These are phyloP conservation scores for Boletales sp. DNA, from an alignment of 768 basidiomycete species.

Conservation along the genomic window DNA sequence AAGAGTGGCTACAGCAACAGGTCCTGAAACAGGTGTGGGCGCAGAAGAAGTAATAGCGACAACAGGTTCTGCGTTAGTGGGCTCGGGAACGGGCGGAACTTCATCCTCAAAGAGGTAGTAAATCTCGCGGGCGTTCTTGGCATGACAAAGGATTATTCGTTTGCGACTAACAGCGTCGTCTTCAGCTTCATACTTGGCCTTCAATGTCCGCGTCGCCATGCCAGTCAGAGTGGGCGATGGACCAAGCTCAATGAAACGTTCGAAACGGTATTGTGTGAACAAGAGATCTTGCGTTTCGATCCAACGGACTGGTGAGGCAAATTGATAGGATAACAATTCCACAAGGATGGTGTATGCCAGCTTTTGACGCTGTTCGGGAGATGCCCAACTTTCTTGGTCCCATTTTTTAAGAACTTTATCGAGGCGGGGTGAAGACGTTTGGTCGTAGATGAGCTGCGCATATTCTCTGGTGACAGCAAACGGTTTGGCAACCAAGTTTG, in stretches of 20 bases:
- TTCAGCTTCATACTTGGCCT: slow-evolving; percentile 87
- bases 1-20: slow-evolving; percentile 44
- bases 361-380: slow-evolving; percentile 79
- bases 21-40: slow-evolving; percentile 38
- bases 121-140: slow-evolving; percentile 95
- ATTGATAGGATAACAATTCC: slow-evolving; percentile 96
- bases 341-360: slow-evolving; percentile 96
- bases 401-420: slow-evolving; percentile 93
- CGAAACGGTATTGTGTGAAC: slow-evolving; percentile 82
- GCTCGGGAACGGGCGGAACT: slow-evolving; percentile 28
- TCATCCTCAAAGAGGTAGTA: slow-evolving; percentile 98
- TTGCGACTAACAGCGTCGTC: slow-evolving; percentile 82
- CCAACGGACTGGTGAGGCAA: slow-evolving; percentile 98
- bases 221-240: slow-evolving; percentile 95
- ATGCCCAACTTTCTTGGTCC: slow-evolving; percentile 89
- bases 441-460: slow-evolving; percentile 92
- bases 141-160: slow-evolving; percentile 84
- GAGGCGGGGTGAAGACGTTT: slow-evolving; percentile 92
- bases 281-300: slow-evolving; percentile 97
- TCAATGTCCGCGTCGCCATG: slow-evolving; percentile 87
- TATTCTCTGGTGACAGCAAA: slow-evolving; percentile 84
- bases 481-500: slow-evolving; percentile 89
- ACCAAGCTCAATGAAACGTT: slow-evolving; percentile 92
- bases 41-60: slow-evolving; percentile 37
- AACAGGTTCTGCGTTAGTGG: slow-evolving; percentile 31